Evolutionary conservation across 2,329 filamentous ascomycete genomes (phyloP), one percentile per base, ranked within the genome.

Genomic region (Neurospora sp.): DNA sequence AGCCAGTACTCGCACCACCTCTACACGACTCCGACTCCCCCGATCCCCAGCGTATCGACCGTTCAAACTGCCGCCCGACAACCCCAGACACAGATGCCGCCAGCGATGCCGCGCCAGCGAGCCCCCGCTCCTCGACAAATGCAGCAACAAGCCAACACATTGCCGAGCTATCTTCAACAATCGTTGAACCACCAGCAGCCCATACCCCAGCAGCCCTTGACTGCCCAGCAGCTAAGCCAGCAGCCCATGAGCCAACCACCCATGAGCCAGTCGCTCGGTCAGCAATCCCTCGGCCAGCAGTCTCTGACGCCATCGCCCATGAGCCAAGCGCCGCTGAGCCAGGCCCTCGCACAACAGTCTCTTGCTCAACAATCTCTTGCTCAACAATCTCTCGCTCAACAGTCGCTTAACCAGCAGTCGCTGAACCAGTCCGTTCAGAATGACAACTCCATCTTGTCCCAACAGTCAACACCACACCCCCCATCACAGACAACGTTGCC

Each of bases 1-100:
- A 80, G 79, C 71, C 75, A 81, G 23, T 87, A 86, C 73, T 78
- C 84, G 23, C 85, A 86, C 73, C 84, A 86, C 73, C 79, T 88
- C 72, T 88, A 86, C 78, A 78, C 81, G 75, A 81, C 80, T 67
- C 78, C 84, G 28, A 80, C 81, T 28, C 78, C 84, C 66, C 85
- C 80, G 76, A 82, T 83, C 36, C 78, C 79, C 71, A 84, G 80
- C 73, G 80, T 87, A 69, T 78, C 81, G 72, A 84, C 82, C 77
- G 80, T 85, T 69, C 78, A 82, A 75, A 84, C 76, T 84, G 83
- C 73, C 80, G 80, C 74, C 73, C 73, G 78, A 28, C 74, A 80
- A 19, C 80, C 82, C 39, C 81, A 80, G 70, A 76, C 80, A 68
- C 84, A 84, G 74, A 79, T 85, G 69, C 80, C 85, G 70, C 83